Evolutionary conservation across 257 asterid genomes (phyloP), one percentile per base, ranked within the genome.

Genomic region (Knoxia roxburghii): DNA sequence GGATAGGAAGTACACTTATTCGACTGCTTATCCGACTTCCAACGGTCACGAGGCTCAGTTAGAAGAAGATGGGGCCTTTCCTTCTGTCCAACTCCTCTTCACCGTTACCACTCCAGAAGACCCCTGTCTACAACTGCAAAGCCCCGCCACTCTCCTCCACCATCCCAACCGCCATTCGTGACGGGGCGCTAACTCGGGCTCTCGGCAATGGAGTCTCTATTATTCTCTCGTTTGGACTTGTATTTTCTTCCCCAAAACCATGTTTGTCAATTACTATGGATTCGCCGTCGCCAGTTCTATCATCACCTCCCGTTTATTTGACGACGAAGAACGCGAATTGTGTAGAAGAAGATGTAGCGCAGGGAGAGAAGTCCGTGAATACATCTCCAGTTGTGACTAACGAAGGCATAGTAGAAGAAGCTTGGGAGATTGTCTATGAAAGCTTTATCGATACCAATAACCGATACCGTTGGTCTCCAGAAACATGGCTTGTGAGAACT

Each of bases 341-440:
- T 71, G 87, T 75, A 12, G 95, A 82, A 61, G 88, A 82, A 61
- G 88, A 85, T 18, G 86, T 52, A 35, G 72, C 76, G 26, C 56
- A 29, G 69, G 76, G 30, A 49, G 80, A 72, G 57, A 82, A 61
- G 74, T 67, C 65, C 40, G 32, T 61, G 68, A 37, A 68, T 29
- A 43, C 72, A 15, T 41, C 71, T 56, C 73, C 76, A 45, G 64
- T 41, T 63, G 89, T 76, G 80, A 84, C 90, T 76, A 87, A 93
- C 68, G 92, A 86, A 77, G 86, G 81, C 72, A 79, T 93, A 49
- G 99, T 90, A 68, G 88, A 85, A 67, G 99, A 93, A 79, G 97
- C 96, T 15, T 93, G 99, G 99, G 83, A 90, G 78, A 80, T 93
- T 75, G 97, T 93, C 52, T 85, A 90, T 59, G 99, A 93, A 13